Base-by-base conservation (phyloP, 148 eudicot genomes). In the Camellia japonica region DNA sequence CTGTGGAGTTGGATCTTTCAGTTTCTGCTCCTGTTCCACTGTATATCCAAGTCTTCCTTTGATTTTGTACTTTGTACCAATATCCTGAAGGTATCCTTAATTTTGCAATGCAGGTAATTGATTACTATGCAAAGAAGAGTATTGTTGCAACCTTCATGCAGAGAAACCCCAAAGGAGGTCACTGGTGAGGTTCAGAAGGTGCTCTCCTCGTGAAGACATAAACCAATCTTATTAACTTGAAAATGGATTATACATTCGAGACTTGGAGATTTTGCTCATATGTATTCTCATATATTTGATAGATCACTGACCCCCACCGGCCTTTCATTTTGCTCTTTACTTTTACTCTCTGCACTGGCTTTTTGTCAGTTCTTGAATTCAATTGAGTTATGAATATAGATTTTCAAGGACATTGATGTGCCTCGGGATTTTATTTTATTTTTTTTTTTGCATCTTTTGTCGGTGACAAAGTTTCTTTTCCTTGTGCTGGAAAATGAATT, bases 101-200 rank as follows among this genome's bases (percentile, higher is more conserved):
- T 20, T 49, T 60, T 19, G 75, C 4, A 64, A 10, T 76, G 75
- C 89, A 86, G 89, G 89, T 88, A 18, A 90, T 95, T 58, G 89
- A 89, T 78, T 93, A 93, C 83, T 95, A 95, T 80, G 42, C 70
- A 75, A 86, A 84, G 87, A 95, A 95, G 89, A 81, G 81, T 42
- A 85, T 87, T 7, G 90, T 93, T 70, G 84, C 93, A 12, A 90
- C 90, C 90, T 95, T 76, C 94, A 85, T 54, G 97, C 98, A 1
- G 98, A 95, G 83, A 88, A 86, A 74, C 78, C 85, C 91, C 87
- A 16, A 76, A 78, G 54, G 88, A 78, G 62, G 91, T 88, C 51
- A 84, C 84, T n/a, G 55, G 67, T 14, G 87, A 86, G 84, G 79
- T 88, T 62, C 81, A 82, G 78, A 88, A 84, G 82, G 87, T 55